A percentile compares a stretch with the other conserved stretches of the same genome.
These are phyloP conservation scores for Saitozyma podzolica DNA, from an alignment of 768 basidiomycete genomes.

Conservation along the genomic window DNA sequence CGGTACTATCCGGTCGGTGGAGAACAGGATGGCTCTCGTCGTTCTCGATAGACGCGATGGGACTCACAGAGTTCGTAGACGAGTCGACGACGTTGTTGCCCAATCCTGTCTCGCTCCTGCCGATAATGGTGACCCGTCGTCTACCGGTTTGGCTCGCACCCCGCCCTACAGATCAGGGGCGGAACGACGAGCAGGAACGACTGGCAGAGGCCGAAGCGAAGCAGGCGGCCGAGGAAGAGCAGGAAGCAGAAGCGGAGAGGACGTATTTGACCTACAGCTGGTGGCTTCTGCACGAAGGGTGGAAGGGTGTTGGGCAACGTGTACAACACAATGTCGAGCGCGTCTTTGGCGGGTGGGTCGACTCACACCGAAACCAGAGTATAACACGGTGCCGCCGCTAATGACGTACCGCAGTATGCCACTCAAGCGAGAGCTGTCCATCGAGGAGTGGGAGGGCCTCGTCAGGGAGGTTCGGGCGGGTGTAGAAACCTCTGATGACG, in stretches of 20 bases:
- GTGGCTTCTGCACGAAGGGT: slow-evolving; percentile 91
- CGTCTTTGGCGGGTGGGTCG: slow-evolving; percentile 75
- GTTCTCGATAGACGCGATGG: slow-evolving; percentile 26
- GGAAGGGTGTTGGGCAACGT: slow-evolving; percentile 76
- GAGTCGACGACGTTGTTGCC: slow-evolving; percentile 19
- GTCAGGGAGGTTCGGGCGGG: slow-evolving; percentile 71
- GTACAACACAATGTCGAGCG: slow-evolving; percentile 74
- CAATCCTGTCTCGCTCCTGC: slow-evolving; percentile 24
- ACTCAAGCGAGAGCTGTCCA: slow-evolving; percentile 71
- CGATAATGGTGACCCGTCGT: slow-evolving; percentile 14
- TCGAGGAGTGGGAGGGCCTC: slow-evolving; percentile 67
- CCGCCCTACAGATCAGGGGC: slow-evolving; percentile 18
- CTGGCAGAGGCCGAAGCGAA: slow-evolving; percentile 9
- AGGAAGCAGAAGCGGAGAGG: slow-evolving; percentile 64
- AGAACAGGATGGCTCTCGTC: slow-evolving; percentile 15
- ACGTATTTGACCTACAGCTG: slow-evolving; percentile 83
- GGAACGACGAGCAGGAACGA: slow-evolving; percentile 53
- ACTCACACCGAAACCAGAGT: not conserved
- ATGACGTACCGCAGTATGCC: slow-evolving; percentile 64
- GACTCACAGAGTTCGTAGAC: slow-evolving; percentile 27
- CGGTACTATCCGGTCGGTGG: too few species aligned
- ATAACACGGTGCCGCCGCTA: not conserved
- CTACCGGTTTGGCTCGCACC: slow-evolving; percentile 13
- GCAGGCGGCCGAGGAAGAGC: slow-evolving; percentile 30
- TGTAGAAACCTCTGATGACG: slow-evolving; percentile 66